Evolutionary conservation across 2,329 filamentous ascomycete species (phyloP).

Genomic region (Talaromyces sp.): DNA sequence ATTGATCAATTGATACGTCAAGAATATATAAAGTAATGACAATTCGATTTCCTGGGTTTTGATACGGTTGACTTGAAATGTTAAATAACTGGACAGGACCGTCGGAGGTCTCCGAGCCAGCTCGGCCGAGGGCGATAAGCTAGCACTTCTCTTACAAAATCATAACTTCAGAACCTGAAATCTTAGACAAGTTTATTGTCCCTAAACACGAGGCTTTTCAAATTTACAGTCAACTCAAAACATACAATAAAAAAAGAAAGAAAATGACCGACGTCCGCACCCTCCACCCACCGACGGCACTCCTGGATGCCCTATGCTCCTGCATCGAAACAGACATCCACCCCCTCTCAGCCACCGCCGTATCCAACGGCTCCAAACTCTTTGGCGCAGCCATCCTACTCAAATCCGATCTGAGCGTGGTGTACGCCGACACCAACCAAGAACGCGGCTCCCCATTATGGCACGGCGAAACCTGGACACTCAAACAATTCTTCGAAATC

Average conservation of each 20-base stretch:
- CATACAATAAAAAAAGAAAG: not conserved
- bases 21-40: not conserved
- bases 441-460: constrained; percentile 8
- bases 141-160: not conserved
- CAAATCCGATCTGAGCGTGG: constrained; percentile 7
- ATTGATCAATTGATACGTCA: not conserved
- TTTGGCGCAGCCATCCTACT: constrained; percentile 7
- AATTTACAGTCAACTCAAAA: not conserved
- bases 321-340: constrained; percentile 8
- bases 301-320: constrained; percentile 5
- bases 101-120: not conserved
- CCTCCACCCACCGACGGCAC: constrained; percentile 5
- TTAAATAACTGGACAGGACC: not conserved
- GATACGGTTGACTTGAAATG: not conserved
- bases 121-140: not conserved
- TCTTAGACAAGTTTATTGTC: not conserved
- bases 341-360: constrained; percentile 7
- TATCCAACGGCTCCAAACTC: constrained; percentile 7
- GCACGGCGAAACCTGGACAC: constrained; percentile 10
- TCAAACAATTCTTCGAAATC: constrained; percentile 10
- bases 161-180: not conserved
- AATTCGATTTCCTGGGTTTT: not conserved
- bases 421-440: constrained; percentile 9
- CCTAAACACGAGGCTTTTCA: no score
- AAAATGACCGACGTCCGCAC: constrained; percentile 7